phyloP scores from a whole-genome alignment of 345 rosid species.

The Hibiscus mutabilis region DNA sequence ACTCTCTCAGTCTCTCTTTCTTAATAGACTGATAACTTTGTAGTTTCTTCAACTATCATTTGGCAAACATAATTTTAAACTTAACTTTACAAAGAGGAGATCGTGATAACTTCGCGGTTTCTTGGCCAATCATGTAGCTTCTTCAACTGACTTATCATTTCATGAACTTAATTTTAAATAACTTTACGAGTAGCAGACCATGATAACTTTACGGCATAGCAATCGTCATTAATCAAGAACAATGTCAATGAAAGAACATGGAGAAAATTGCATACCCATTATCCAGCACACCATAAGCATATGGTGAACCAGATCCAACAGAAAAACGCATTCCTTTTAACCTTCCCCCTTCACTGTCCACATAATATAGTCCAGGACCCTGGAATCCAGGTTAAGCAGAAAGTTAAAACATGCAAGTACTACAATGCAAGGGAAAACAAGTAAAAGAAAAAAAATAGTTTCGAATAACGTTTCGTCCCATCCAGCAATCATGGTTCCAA shows the following conservation, averaged over 20 bases:
- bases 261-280: slow-evolving; percentile 52
- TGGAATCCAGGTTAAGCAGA: slow-evolving; percentile 18
- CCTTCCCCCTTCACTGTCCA: slow-evolving; percentile 98
- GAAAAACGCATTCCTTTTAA: slow-evolving; percentile 90
- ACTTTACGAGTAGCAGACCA: background rate
- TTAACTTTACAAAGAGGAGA: background rate
- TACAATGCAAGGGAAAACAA: background rate
- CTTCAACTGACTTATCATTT: background rate
- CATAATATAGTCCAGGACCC: slow-evolving; percentile 99
- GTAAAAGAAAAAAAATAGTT: slow-evolving; percentile 4
- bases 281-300: slow-evolving; percentile 94
- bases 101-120: background rate
- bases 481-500: slow-evolving; percentile 99
- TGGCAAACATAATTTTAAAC: too few species aligned
- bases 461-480: slow-evolving; percentile 90
- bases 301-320: slow-evolving; percentile 99
- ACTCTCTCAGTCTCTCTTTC: background rate
- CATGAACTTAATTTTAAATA: background rate
- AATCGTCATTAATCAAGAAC: background rate
- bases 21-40: background rate
- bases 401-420: background rate
- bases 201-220: background rate
- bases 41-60: background rate
- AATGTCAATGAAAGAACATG: background rate
- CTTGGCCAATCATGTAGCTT: background rate